Evolutionary conservation across 2,329 filamentous ascomycete species (phyloP).

Genomic region (Pestalotiopsis sp.): DNA sequence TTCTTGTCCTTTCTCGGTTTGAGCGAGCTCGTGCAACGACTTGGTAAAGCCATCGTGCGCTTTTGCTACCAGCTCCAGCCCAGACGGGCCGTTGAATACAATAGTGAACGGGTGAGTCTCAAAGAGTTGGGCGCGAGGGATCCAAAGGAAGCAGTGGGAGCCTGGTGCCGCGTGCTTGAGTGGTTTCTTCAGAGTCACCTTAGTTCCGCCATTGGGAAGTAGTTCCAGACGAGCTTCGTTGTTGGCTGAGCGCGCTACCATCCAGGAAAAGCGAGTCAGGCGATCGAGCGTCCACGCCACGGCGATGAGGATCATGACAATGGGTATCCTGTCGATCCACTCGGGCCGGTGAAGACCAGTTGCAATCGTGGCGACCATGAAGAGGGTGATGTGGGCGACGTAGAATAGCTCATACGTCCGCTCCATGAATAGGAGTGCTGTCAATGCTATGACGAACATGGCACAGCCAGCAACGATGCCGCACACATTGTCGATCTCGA

Average conservation of each 20-base stretch:
- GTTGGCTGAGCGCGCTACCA: conserved; percentile 53
- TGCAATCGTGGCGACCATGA: background rate
- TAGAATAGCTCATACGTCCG: background rate
- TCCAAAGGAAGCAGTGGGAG: background rate
- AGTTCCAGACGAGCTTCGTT: background rate
- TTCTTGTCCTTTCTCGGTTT: background rate
- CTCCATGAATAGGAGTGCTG: background rate
- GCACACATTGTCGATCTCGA: background rate
- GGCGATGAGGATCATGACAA: conserved; percentile 36
- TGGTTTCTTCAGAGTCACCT: background rate
- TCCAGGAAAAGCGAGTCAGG: conserved; percentile 66
- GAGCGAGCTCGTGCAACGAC: background rate
- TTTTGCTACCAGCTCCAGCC: background rate
- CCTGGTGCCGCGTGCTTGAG: background rate
- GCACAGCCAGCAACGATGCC: background rate
- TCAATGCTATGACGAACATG: background rate
- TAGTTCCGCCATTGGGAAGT: background rate
- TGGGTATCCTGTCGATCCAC: background rate
- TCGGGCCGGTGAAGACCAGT: background rate
- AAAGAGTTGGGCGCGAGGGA: background rate
- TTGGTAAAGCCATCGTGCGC: background rate
- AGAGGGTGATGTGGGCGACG: background rate
- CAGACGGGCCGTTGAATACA: background rate
- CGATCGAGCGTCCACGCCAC: conserved; percentile 60
- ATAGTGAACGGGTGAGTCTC: background rate